Evolutionary conservation across 495 filamentous ascomycete species (phyloP).

Genomic region (Hamigera avellanea): DNA sequence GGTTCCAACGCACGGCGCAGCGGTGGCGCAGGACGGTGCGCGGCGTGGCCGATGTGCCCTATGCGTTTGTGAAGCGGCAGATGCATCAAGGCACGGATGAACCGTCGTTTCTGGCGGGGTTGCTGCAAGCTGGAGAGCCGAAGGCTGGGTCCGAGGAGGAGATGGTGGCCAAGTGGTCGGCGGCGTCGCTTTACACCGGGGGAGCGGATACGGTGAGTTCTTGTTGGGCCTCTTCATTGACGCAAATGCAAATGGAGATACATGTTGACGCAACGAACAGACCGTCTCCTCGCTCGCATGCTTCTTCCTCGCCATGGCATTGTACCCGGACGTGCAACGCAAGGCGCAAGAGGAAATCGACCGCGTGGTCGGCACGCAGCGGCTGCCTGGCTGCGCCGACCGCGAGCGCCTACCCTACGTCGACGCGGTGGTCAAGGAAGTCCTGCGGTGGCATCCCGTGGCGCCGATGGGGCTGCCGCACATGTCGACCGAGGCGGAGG

Average conservation of each 20-base stretch:
- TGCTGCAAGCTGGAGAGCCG: constrained; percentile 14
- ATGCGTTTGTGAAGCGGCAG: constrained; percentile 32
- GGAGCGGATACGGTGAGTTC: constrained; percentile 41
- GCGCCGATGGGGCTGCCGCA: constrained; percentile 42
- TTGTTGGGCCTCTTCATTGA: too few relatives aligned
- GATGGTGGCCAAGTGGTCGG: constrained; percentile 28
- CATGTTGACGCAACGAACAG: too few relatives aligned
- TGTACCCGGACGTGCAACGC: constrained; percentile 37
- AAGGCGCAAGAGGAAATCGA: constrained; percentile 51
- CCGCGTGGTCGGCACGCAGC: constrained; percentile 26
- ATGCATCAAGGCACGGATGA: constrained; percentile 21
- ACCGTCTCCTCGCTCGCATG: constrained; percentile 17
- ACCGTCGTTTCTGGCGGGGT: constrained; percentile 26
- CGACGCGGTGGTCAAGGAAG: constrained; percentile 30
- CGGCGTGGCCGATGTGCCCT: constrained; percentile 21
- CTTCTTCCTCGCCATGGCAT: constrained; percentile 36
- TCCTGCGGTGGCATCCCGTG: constrained; percentile 33
- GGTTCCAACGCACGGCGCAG: constrained; percentile 26
- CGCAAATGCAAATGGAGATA: too few relatives aligned
- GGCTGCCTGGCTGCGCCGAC: constrained; percentile 16
- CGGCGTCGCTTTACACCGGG: constrained; percentile 42
- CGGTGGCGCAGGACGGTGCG: constrained; percentile 14
- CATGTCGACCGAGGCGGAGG: constrained; percentile 39
- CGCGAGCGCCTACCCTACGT: constrained; percentile 28
- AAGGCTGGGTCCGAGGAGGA: constrained; percentile 17